These are phyloP conservation scores for Ganoderma boninense DNA, from an alignment of 1,284 basidiomycete species.

Conservation along the genomic window DNA sequence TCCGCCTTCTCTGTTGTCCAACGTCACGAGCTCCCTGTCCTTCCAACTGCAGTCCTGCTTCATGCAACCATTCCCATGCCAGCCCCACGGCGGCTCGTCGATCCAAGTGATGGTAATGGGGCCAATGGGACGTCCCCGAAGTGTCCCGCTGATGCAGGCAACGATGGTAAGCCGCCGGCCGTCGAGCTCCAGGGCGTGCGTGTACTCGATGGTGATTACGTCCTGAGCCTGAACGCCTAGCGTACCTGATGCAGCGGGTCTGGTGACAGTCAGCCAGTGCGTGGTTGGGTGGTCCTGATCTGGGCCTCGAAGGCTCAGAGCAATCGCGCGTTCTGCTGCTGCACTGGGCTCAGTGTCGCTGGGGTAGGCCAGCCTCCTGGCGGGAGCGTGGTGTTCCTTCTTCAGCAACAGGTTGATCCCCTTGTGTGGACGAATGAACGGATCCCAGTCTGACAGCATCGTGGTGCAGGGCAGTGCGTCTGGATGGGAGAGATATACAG, in stretches of 20 bases:
- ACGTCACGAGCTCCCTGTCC: background rate
- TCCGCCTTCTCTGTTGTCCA: background rate
- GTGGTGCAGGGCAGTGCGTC: background rate
- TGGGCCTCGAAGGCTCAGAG: background rate
- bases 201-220: background rate
- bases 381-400: background rate
- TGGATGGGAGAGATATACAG: background rate
- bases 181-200: background rate
- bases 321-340: background rate
- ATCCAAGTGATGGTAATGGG: background rate
- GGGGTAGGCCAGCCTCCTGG: background rate
- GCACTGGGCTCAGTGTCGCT: background rate
- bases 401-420: background rate
- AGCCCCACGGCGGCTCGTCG: no score
- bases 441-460: background rate
- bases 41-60: background rate
- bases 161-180: background rate
- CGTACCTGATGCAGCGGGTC: background rate
- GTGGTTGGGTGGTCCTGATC: background rate
- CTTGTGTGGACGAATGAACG: background rate
- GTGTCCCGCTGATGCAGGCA: background rate
- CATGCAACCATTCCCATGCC: background rate
- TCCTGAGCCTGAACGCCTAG: background rate
- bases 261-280: background rate
- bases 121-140: background rate